Conservation (phyloP, 1,284 basidiomycete genomes). For the Ustilago nuda region DNA sequence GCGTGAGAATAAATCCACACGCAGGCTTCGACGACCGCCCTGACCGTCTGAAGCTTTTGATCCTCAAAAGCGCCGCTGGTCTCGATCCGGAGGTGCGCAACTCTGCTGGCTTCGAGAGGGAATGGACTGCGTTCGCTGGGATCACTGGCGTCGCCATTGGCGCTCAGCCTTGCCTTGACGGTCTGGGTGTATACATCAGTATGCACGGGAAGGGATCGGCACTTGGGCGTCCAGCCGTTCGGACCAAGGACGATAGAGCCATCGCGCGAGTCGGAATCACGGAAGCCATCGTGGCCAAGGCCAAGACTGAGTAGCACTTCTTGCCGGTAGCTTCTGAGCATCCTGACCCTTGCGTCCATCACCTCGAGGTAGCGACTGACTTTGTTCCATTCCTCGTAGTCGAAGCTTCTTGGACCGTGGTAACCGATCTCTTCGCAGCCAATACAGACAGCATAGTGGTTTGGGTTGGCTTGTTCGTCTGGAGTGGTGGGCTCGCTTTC, state of each 20-base stretch:
- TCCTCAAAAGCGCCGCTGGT: constrained; percentile 43
- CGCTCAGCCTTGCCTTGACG: constrained; percentile 20
- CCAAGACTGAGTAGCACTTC: constrained; percentile 71
- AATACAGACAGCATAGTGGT: constrained; percentile 83
- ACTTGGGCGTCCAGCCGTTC: constrained; percentile 60
- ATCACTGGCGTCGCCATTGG: background rate
- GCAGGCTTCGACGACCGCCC: constrained; percentile 20
- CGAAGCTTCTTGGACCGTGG: constrained; percentile 70
- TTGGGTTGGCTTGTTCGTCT: constrained; percentile 74
- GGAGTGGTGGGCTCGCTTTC: constrained; percentile 42
- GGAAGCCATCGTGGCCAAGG: constrained; percentile 16
- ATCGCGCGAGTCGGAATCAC: constrained; percentile 27
- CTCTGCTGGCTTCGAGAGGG: constrained; percentile 44
- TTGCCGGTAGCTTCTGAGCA: constrained; percentile 73
- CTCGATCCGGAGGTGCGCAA: constrained; percentile 66
- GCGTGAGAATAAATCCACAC: constrained; percentile 1
- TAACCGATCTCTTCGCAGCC: constrained; percentile 78
- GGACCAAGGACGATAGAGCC: constrained; percentile 60
- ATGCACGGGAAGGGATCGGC: constrained; percentile 24
- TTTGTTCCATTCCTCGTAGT: constrained; percentile 71
- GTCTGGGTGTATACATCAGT: constrained; percentile 26
- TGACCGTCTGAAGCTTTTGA: constrained; percentile 45
- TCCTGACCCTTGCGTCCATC: constrained; percentile 79
- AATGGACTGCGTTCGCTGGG: constrained; percentile 18
- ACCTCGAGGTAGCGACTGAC: constrained; percentile 73